These are phyloP conservation scores for Garcia nutans DNA, from an alignment of 345 rosid genomes.

Conservation along the genomic window DNA sequence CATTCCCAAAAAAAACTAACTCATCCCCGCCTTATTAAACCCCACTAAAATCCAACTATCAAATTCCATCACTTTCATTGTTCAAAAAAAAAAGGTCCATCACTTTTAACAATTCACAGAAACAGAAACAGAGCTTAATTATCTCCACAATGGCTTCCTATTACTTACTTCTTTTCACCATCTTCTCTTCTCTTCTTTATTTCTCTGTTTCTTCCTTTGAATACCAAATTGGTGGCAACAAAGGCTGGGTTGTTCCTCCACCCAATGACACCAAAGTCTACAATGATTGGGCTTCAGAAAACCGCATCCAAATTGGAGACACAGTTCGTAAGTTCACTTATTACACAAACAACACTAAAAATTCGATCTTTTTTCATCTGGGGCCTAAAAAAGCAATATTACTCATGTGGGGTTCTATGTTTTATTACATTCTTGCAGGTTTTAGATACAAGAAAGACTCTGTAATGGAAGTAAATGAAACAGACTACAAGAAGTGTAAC, in stretches of 20 bases:
- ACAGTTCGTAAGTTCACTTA: conserved; percentile 46
- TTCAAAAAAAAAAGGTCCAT: no score
- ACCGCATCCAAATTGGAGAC: conserved; percentile 68
- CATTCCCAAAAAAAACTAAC: not conserved
- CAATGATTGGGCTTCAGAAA: conserved; percentile 76
- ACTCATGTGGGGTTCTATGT: not conserved
- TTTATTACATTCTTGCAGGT: conserved; percentile 23
- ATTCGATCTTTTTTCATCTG: no score
- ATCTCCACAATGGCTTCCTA: not conserved
- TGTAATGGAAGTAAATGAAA: conserved; percentile 48
- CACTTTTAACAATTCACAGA: not conserved
- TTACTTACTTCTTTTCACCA: conserved; percentile 8
- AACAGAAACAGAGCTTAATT: not conserved
- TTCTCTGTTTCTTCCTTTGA: conserved; percentile 40
- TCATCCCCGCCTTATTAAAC: not conserved
- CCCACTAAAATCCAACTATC: not conserved
- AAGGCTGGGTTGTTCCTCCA: conserved; percentile 70
- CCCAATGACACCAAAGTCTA: conserved; percentile 41
- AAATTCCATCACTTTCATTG: not conserved
- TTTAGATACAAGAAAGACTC: conserved; percentile 63
- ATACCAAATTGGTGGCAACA: conserved; percentile 57
- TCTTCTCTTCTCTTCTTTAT: conserved; percentile 26
- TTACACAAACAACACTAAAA: no score
- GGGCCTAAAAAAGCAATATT: no score
- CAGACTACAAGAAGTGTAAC: conserved; percentile 55